phyloP scores from a whole-genome alignment of 148 eudicot genomes.

The Polygonum aviculare region DNA sequence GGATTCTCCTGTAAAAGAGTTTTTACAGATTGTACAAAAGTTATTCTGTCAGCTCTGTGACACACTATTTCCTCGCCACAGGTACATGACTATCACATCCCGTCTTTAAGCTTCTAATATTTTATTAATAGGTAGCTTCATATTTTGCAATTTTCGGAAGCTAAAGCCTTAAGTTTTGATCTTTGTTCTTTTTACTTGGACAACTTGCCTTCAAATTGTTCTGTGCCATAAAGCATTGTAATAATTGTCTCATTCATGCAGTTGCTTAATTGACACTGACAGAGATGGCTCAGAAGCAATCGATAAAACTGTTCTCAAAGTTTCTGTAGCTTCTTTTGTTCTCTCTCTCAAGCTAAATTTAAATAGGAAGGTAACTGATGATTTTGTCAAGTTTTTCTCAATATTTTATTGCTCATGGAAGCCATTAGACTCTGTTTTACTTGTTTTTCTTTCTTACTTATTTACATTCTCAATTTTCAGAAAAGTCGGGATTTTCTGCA shows the following conservation, averaged over 20 bases:
- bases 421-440: constrained; percentile 1
- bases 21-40: constrained; percentile 29
- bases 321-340: constrained; percentile 54
- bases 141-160: not conserved
- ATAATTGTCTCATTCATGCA: not conserved
- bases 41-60: constrained; percentile 43
- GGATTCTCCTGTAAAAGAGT: constrained; percentile 19
- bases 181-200: not conserved
- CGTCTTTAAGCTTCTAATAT: not conserved
- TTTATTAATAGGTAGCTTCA: not conserved
- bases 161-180: not conserved
- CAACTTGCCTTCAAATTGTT: not conserved
- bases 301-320: constrained; percentile 28
- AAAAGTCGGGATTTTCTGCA: constrained; percentile 38
- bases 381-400: not conserved
- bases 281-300: constrained; percentile 36
- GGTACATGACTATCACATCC: constrained; percentile 27
- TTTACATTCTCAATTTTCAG: constrained; percentile 29
- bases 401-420: not conserved
- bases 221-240: not conserved
- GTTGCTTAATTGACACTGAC: constrained; percentile 24
- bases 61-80: constrained; percentile 30
- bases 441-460: not conserved
- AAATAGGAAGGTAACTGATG: constrained; percentile 32
- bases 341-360: constrained; percentile 47